phyloP scores from a whole-genome alignment of 2,329 filamentous ascomycete species.

The Epichloe sylvatica region DNA sequence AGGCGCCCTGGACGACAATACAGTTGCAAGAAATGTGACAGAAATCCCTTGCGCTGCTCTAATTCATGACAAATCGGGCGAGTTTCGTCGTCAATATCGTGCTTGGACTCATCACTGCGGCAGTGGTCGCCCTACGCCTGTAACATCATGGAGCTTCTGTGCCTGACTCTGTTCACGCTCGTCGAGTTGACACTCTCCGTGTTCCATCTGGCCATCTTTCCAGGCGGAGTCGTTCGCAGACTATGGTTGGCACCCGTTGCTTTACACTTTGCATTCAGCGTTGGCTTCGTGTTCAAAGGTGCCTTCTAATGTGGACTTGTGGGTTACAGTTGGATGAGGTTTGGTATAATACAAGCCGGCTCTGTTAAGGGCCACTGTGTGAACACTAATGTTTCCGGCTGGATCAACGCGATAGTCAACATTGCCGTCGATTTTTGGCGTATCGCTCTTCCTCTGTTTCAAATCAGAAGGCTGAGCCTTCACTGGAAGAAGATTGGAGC shows the following conservation, averaged over 20 bases:
- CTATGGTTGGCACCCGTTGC: slow-evolving; percentile 1
- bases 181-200: slow-evolving; percentile 1
- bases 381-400: neutral
- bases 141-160: no score
- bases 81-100: no score
- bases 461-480: slow-evolving; percentile 1
- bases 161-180: no score
- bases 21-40: neutral
- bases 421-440: slow-evolving; percentile 1
- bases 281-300: neutral
- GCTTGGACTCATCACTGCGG: no score
- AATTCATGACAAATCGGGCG: neutral
- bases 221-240: neutral
- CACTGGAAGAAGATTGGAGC: slow-evolving; percentile 5
- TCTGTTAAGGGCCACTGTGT: neutral
- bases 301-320: neutral
- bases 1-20: no score
- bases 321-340: neutral
- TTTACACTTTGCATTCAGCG: neutral
- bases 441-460: neutral
- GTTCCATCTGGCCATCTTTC: slow-evolving; percentile 4
- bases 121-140: no score
- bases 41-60: neutral
- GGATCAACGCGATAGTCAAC: neutral
- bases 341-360: neutral